Evolutionary conservation across 148 eudicot species (phyloP).

Genomic region (Amaranthus cruentus): DNA sequence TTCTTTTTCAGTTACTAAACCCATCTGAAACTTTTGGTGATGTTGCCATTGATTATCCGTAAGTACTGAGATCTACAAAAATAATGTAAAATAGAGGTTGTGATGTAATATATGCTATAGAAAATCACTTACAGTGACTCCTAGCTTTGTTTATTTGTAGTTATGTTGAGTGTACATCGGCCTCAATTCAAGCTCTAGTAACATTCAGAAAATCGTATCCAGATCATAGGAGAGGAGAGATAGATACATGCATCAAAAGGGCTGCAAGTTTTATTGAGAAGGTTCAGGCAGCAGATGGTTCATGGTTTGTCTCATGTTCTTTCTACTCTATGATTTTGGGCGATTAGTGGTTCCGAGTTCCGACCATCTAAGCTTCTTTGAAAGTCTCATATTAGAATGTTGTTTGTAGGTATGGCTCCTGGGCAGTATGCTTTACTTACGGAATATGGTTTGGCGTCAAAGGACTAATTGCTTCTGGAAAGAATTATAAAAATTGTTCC

Average conservation of each 20-base stretch:
- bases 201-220: conserved; percentile 69
- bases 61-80: conserved; percentile 31
- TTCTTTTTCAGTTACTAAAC: conserved; percentile 64
- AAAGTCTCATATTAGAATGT: not conserved
- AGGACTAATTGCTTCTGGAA: conserved; percentile 71
- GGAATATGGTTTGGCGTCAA: conserved; percentile 87
- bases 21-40: conserved; percentile 99
- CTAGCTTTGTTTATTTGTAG: conserved; percentile 31
- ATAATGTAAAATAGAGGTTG: not conserved
- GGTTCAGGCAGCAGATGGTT: conserved; percentile 82
- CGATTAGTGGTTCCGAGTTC: too few relatives aligned
- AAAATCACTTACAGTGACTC: not conserved
- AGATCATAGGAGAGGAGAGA: conserved; percentile 77
- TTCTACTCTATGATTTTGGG: not conserved
- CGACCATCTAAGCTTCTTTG: not conserved
- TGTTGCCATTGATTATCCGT: conserved; percentile 97
- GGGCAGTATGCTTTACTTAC: conserved; percentile 94
- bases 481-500: conserved; percentile 44
- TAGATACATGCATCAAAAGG: conserved; percentile 55
- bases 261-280: conserved; percentile 66
- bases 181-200: conserved; percentile 82
- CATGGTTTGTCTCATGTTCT: conserved; percentile 62
- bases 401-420: conserved; percentile 75
- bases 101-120: not conserved
- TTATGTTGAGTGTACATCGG: conserved; percentile 95